These are phyloP conservation scores for Aspergillus terreus DNA, from an alignment of 2,329 filamentous ascomycete species.

Conservation along the genomic window DNA sequence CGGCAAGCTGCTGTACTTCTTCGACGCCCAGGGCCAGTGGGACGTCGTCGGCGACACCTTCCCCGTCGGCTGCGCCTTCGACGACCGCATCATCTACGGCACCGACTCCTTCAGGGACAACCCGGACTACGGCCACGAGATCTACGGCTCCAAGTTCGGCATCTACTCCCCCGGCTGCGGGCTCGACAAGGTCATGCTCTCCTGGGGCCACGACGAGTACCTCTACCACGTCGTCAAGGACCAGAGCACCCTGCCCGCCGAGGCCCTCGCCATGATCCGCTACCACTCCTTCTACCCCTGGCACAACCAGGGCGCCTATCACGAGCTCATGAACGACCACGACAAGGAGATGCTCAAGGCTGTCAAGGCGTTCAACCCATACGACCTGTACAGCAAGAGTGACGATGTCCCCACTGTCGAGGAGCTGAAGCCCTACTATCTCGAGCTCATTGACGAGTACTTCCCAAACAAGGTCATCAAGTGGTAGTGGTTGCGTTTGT, in stretches of 20 bases:
- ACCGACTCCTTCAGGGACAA: conserved; percentile 70
- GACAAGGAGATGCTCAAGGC: conserved; percentile 76
- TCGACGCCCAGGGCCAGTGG: conserved; percentile 84
- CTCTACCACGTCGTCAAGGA: conserved; percentile 78
- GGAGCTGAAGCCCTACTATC: conserved; percentile 74
- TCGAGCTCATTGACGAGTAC: conserved; percentile 71
- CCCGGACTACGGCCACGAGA: conserved; percentile 65
- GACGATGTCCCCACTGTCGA: conserved; percentile 73
- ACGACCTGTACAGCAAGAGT: conserved; percentile 88
- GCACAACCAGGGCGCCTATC: conserved; percentile 78
- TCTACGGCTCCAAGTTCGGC: conserved; percentile 72
- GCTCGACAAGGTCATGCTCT: conserved; percentile 82
- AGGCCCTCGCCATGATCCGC: conserved; percentile 86
- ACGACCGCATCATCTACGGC: conserved; percentile 74
- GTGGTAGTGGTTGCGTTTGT: conserved; percentile 53
- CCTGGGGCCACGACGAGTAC: conserved; percentile 64
- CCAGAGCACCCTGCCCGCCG: conserved; percentile 71
- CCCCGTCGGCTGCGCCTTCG: conserved; percentile 48
- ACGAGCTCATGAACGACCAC: conserved; percentile 76
- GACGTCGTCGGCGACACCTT: conserved; percentile 72
- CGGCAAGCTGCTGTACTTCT: conserved; percentile 46
- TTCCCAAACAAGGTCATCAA: conserved; percentile 65
- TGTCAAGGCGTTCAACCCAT: conserved; percentile 84
- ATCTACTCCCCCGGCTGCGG: conserved; percentile 79
- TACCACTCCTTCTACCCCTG: conserved; percentile 94